These are phyloP conservation scores for Pleurotus platypus DNA, from an alignment of 768 basidiomycete genomes.

Conservation along the genomic window DNA sequence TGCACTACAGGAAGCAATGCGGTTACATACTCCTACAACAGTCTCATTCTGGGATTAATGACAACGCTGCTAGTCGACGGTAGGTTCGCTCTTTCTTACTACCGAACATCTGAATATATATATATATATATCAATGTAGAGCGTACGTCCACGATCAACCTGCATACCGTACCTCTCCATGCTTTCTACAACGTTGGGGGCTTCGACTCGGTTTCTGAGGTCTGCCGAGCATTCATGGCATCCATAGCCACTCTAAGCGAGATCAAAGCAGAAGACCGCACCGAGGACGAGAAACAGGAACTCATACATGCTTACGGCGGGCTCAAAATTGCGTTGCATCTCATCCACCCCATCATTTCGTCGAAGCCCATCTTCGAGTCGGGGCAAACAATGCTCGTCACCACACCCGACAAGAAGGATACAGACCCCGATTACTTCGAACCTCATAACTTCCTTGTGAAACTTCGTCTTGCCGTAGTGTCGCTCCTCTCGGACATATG, in stretches of 20 bases:
- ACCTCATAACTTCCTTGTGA: constrained; percentile 83
- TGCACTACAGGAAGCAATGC: constrained; percentile 18
- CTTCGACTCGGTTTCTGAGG: constrained; percentile 57
- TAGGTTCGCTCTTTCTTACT: constrained; percentile 15
- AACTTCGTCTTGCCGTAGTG: constrained; percentile 64
- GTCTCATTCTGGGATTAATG: constrained; percentile 42
- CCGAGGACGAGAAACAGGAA: constrained; percentile 55
- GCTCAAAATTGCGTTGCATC: constrained; percentile 74
- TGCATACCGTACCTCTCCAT: constrained; percentile 81
- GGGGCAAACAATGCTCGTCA: constrained; percentile 69
- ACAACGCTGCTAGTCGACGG: constrained; percentile 47
- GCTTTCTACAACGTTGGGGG: constrained; percentile 74
- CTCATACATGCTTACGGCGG: constrained; percentile 77
- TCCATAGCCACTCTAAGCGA: constrained; percentile 54
- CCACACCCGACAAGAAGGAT: constrained; percentile 75
- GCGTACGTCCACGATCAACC: constrained; percentile 63
- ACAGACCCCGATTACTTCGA: constrained; percentile 80
- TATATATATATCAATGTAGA: constrained; percentile 41
- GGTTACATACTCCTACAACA: constrained; percentile 42
- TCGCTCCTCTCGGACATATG: constrained; percentile 71
- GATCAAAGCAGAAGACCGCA: constrained; percentile 52
- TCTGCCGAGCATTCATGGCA: constrained; percentile 50
- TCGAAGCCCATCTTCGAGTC: constrained; percentile 83
- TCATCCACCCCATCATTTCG: constrained; percentile 73
- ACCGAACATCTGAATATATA: no score